Evolutionary conservation across 2,329 filamentous ascomycete species (phyloP).

Genomic region (Aspergillus versicolor): DNA sequence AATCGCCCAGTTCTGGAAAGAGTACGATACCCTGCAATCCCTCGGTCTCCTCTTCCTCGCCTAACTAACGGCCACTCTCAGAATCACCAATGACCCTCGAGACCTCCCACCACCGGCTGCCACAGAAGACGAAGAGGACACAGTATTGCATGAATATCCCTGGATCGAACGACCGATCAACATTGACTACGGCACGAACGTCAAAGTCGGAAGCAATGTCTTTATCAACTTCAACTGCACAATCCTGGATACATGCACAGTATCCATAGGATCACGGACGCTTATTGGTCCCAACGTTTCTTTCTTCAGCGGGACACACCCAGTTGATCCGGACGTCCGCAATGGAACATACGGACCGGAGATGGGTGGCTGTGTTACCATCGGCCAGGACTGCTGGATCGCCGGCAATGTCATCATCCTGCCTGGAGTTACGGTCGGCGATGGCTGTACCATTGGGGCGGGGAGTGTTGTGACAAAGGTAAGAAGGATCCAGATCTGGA

Average conservation of each 20-base stretch:
- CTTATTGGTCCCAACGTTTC: conserved; percentile 73
- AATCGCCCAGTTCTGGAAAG: neutral
- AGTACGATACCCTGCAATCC: neutral
- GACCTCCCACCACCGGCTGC: neutral
- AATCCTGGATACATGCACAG: conserved; percentile 68
- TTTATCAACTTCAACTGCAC: conserved; percentile 73
- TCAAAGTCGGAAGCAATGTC: conserved; percentile 67
- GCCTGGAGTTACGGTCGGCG: conserved; percentile 44
- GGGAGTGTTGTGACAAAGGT: conserved; percentile 39
- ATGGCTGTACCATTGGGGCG: conserved; percentile 43
- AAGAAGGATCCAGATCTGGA: neutral
- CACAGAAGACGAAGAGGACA: conserved; percentile 17
- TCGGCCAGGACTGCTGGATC: conserved; percentile 53
- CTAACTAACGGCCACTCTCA: neutral
- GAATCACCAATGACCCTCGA: neutral
- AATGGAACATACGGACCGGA: conserved; percentile 66
- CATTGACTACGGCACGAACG: conserved; percentile 74
- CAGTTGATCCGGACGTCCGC: conserved; percentile 68
- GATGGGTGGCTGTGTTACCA: conserved; percentile 48
- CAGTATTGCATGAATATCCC: conserved; percentile 15
- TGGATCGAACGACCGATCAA: conserved; percentile 60
- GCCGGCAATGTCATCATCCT: conserved; percentile 48
- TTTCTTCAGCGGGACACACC: conserved; percentile 72
- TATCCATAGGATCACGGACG: conserved; percentile 67
- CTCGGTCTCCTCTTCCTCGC: no score